Evolutionary conservation across 2,329 filamentous ascomycete genomes (phyloP), one percentile per base, ranked within the genome.

Genomic region (Beauveria sp.): DNA sequence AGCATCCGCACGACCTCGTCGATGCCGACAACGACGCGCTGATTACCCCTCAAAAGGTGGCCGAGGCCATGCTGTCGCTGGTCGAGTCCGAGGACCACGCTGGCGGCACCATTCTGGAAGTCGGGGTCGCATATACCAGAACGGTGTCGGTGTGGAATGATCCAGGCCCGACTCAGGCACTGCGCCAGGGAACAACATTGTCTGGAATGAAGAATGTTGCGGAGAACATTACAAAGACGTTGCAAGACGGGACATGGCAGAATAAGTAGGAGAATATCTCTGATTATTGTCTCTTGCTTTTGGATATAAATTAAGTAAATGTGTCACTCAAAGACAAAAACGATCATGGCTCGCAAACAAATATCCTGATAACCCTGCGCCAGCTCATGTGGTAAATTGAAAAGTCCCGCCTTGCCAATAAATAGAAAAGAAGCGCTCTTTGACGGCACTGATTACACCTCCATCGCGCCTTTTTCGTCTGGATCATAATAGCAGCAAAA

Each of bases 81-180:
- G 66, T 76, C 1, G 70, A 76, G 63, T 67, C 69, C 2, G 69
- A 69, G 0, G 65, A 69, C 1, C 58, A 75, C 16, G 64, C 66
- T 1, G 76, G 76, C 5, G 78, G 78, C 0, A 75, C 75, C 0
- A 67, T 80, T 1, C 56, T 80, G 1, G 78, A 80, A 63, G 70
- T 79, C 18, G 75, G 72, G 0, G 69, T 69, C 48, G 60, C 66
- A 0, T 62, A 64, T 5, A 69, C 70, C 1, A 68, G 77, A 1
- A 58, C 66, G 20, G 75, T 80, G 8, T 60, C 66, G 24, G 50
- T 61, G 0, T 69, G 71, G 5, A 73, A 77, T 28, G 77, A 79
- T 26, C 71, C 75, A 0, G 77, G 77, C 1, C 76, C 77, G 12
- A 68, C 71, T 51, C 28, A 37, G 28, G 64, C 64, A 1, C 67